Conservation (phyloP, 148 eudicot species). For the Nepenthes gracilis region DNA sequence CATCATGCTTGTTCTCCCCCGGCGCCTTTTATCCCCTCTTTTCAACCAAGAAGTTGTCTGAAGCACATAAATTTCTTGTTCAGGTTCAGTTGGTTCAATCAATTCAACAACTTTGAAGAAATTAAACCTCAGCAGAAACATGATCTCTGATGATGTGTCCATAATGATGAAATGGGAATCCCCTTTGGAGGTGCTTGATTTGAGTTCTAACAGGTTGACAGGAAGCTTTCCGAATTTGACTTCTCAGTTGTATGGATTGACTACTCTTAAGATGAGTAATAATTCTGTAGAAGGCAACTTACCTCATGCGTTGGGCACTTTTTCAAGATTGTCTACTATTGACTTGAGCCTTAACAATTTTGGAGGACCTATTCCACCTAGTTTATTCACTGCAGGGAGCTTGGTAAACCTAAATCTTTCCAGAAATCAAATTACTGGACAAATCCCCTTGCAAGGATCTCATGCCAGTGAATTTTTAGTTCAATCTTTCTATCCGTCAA, state of each 20-base stretch:
- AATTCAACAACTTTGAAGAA: conserved; percentile 58
- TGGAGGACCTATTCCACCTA: conserved; percentile 64
- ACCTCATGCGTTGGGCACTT: conserved; percentile 39
- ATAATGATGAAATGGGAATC: conserved; percentile 36
- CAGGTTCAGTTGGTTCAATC: conserved; percentile 65
- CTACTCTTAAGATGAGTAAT: conserved; percentile 42
- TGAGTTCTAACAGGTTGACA: conserved; percentile 68
- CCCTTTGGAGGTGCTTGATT: conserved; percentile 54
- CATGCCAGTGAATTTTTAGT: conserved; percentile 38
- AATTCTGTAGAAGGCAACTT: conserved; percentile 60
- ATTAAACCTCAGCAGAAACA: conserved; percentile 53
- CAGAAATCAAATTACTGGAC: conserved; percentile 51
- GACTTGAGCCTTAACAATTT: conserved; percentile 73
- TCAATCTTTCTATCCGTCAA: conserved; percentile 45
- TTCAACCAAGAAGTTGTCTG: conserved; percentile 5
- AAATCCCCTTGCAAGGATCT: conserved; percentile 56
- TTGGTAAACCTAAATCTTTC: conserved; percentile 66
- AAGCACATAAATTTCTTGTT: conserved; percentile 12
- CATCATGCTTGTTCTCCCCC: not conserved
- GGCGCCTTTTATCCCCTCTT: not conserved
- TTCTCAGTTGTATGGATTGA: conserved; percentile 44
- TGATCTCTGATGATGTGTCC: conserved; percentile 41
- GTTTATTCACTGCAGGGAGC: conserved; percentile 47
- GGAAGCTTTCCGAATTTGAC: conserved; percentile 61
- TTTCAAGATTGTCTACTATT: conserved; percentile 32